Percentiles rank a stretch among this genome's conserved stretches.
phyloP scores from a whole-genome alignment of 2,329 filamentous ascomycete genomes.

The Colletotrichum paranaense region DNA sequence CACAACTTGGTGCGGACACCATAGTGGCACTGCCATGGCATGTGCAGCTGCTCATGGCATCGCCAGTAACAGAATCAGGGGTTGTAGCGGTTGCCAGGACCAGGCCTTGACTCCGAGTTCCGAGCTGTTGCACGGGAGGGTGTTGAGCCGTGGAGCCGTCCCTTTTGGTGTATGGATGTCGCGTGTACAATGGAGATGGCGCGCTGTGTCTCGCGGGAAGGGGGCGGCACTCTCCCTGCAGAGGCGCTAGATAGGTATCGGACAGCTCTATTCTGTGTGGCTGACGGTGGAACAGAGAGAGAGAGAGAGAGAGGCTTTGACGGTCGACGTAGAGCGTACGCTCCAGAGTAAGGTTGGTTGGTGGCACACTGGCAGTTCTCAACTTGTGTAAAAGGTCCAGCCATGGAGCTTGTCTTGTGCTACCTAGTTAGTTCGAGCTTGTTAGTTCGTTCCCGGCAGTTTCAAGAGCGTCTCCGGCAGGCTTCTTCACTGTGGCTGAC shows the following conservation, averaged over 20 bases:
- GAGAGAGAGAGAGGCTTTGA: not conserved
- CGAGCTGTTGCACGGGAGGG: constrained; percentile 26
- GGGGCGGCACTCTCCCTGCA: not conserved
- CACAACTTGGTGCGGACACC: no score
- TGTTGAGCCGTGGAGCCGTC: constrained; percentile 29
- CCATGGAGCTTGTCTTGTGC: no score
- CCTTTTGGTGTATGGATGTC: not conserved
- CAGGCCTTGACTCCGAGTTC: constrained; percentile 23
- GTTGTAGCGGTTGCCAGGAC: not conserved
- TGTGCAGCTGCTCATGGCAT: not conserved
- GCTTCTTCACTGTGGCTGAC: constrained; percentile 13
- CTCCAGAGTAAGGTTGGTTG: not conserved
- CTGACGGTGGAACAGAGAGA: not conserved
- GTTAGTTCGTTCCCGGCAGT: constrained; percentile 12
- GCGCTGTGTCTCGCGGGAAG: not conserved
- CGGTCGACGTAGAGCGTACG: not conserved
- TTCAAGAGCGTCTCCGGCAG: constrained; percentile 32
- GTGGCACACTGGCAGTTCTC: not conserved
- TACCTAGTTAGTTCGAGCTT: not conserved
- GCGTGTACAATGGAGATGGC: not conserved
- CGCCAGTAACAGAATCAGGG: not conserved
- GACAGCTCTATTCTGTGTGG: not conserved
- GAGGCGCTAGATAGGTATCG: not conserved
- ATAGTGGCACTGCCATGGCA: not conserved
- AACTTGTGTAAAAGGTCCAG: not conserved